Evolutionary conservation across 345 rosid species (phyloP), one percentile per base, ranked within the genome.

Genomic region (Raphanus sativus): DNA sequence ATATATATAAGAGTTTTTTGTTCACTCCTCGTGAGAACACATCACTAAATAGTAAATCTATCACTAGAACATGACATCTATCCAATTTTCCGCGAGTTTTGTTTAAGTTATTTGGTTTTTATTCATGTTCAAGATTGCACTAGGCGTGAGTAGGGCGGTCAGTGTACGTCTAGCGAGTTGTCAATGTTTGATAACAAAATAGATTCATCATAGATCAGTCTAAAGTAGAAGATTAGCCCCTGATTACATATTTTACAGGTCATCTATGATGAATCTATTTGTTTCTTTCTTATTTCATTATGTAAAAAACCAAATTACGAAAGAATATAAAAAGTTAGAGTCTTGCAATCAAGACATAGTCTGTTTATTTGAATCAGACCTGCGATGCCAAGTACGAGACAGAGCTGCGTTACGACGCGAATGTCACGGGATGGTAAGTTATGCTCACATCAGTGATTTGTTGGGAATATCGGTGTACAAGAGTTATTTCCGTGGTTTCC

Each of bases 321-420:
- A 48, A 5, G 16, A 48, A 48, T 13, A 48, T 6, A 48, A 13
- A n/a, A 48, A 48, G 4, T 6, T 48, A 13, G 52, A 45, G 52
- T 1, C 1, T 45, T 45, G 15, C 52, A 45, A 45, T 45, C 5
- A 45, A 45, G 52, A 45, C 52, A 40, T 10, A 45, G 17, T 88
- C 88, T 83, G 90, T 86, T 40, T 85, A 85, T 75, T 69, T 94
- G 62, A 91, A 90, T 54, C 89, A 87, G 67, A 86, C 97, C 21
- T 94, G 98, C 79, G 86, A 94, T 64, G 97, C 97, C 26, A 87
- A 89, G 76, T 90, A 88, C 77, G 94, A 92, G 83, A 89, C 86
- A 58, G 87, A 90, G 83, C 79, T 90, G 76, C 96, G 84, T 77
- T 94, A 92, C 84, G 92, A 94, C 25, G 66, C 69, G 34, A 92